Evolutionary conservation across 495 filamentous ascomycete genomes (phyloP), one percentile per base, ranked within the genome.

Genomic region (Penicillium parvum): DNA sequence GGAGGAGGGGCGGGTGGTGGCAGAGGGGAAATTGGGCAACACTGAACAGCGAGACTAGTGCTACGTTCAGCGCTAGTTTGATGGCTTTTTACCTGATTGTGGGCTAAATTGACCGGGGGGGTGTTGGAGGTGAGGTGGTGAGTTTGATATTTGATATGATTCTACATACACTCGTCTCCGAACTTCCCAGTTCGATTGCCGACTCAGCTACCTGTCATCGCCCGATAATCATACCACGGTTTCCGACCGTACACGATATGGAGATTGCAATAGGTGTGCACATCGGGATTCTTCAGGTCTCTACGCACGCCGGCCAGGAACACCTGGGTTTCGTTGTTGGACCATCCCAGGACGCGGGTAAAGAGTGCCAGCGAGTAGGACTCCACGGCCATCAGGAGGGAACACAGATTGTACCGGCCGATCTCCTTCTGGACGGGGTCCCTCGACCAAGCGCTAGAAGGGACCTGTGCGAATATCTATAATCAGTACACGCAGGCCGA

Each of bases 291-390:
- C 28, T 68, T 63, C 42, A 84, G 38, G 27, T 76, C 76, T 23
- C 66, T 71, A 14, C 76, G 68, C 2, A 81, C 69, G 4, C 76
- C 63, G 19, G 64, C 67, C 7, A 79, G 61, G 42, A 83, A 66
- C n/a, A 74, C 61, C 49, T 79, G 70, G 17, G 76, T 69, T 43
- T 85, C 69, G n/a, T 75, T 71, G 19, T 71, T 63, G 0, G 62
- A 68, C 75, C 79, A 79, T 1, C 75, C 74, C 7, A 79, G 61
- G 0, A 76, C 71, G 9, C 68, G 68, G 4, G 76, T 81, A 33
- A 79, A 79, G 3, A 74, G 50, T 1, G 58, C 64, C 32, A 73
- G 42, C 15, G 64, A 66, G 43, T 73, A 71, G 0, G 64, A 59
- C 29, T 65, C 58, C 1, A 74, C 52, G 5, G 69, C 67, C 49